These are phyloP conservation scores for Guadua angustifolia DNA, from an alignment of 176 grass and related monocot genomes.

Conservation along the genomic window DNA sequence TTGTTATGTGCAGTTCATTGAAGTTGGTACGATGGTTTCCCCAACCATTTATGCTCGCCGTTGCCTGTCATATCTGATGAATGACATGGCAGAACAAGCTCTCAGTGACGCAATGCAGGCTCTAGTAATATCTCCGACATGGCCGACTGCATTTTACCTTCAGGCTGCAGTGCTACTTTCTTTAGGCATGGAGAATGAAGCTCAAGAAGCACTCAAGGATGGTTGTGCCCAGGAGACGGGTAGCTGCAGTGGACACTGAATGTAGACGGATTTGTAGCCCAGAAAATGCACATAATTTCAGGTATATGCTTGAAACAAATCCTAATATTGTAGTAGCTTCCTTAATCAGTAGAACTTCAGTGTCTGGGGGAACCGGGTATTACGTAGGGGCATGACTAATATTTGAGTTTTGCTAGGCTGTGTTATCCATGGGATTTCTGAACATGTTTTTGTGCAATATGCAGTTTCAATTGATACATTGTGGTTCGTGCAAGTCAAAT, in stretches of 20 bases:
- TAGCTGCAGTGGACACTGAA: background rate
- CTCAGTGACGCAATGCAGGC: constrained; percentile 85
- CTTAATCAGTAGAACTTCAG: too few relatives aligned
- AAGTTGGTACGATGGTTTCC: constrained; percentile 89
- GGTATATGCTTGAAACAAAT: background rate
- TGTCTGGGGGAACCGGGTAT: too few relatives aligned
- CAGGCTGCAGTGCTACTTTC: constrained; percentile 75
- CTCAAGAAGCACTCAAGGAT: constrained; percentile 74
- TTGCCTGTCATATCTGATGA: constrained; percentile 90
- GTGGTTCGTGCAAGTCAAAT: too few relatives aligned
- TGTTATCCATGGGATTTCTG: too few relatives aligned
- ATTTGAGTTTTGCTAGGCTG: too few relatives aligned
- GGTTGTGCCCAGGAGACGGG: constrained; percentile 51
- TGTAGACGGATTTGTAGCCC: background rate
- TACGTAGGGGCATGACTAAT: too few relatives aligned
- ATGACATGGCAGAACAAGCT: constrained; percentile 73
- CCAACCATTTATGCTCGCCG: constrained; percentile 59
- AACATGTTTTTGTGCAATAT: too few relatives aligned
- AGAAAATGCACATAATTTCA: background rate
- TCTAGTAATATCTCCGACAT: constrained; percentile 85
- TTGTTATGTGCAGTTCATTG: constrained; percentile 69
- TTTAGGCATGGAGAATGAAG: constrained; percentile 85
- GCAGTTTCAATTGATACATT: too few relatives aligned
- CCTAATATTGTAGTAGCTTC: too few relatives aligned
- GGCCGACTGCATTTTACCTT: constrained; percentile 93